A percentile compares a stretch with the other conserved stretches of the same genome.
Conservation (phyloP, 768 basidiomycete genomes). For the Myochromella boudieri region DNA sequence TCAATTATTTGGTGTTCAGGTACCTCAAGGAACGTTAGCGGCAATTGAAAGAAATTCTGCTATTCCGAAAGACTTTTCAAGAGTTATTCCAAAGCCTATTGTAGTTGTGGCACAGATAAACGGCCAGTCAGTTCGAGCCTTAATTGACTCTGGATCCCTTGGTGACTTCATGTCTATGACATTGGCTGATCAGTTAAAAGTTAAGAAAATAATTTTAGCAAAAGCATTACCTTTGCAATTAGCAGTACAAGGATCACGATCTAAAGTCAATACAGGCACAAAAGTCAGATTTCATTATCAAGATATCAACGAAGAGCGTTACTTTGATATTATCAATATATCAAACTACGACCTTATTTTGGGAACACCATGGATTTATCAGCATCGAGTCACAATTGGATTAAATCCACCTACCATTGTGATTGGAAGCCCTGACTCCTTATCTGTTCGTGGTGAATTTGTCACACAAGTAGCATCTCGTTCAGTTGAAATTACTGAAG, state of each 20-base stretch:
- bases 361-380: constrained; percentile 36
- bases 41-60: constrained; percentile 25
- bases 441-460: constrained; percentile 19
- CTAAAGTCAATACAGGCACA: constrained; percentile 31
- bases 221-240: constrained; percentile 36
- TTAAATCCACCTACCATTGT: constrained; percentile 22
- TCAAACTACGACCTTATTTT: constrained; percentile 38
- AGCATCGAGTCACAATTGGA: constrained; percentile 26
- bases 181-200: constrained; percentile 37
- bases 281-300: constrained; percentile 31
- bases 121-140: constrained; percentile 27
- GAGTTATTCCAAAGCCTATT: constrained; percentile 29
- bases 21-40: not conserved
- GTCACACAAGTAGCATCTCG: constrained; percentile 9
- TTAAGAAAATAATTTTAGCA: constrained; percentile 20
- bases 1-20: not conserved
- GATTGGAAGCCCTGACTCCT: constrained; percentile 18
- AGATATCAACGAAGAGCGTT: constrained; percentile 25
- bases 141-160: constrained; percentile 36
- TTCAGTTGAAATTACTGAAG: constrained; percentile 6
- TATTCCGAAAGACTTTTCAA: constrained; percentile 13
- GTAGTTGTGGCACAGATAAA: constrained; percentile 31
- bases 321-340: constrained; percentile 38
- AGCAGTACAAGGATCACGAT: no score
- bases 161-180: no score